Percentiles rank a stretch among this genome's conserved stretches.
These are phyloP conservation scores for Aethionema arabicum DNA, from an alignment of 345 rosid species.

Conservation along the genomic window DNA sequence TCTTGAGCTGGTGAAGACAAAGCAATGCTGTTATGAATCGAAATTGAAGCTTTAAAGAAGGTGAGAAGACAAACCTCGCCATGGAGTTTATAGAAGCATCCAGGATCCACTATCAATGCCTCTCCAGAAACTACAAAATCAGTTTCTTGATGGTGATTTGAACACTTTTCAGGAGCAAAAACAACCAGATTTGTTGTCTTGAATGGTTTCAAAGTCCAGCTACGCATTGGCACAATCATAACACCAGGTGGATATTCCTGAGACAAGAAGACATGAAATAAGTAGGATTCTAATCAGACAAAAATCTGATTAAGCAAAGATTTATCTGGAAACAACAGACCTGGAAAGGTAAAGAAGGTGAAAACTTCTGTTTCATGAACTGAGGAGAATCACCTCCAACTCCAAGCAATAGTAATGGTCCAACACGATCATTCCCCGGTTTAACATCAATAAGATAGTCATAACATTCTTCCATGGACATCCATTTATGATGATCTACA, in stretches of 20 bases:
- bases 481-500: constrained; percentile 71
- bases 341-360: constrained; percentile 56
- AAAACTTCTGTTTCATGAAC: constrained; percentile 39
- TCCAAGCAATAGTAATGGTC: constrained; percentile 54
- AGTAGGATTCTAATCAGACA: constrained; percentile 11
- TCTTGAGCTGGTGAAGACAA: constrained; percentile 55
- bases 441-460: constrained; percentile 52
- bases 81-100: constrained; percentile 54
- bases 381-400: constrained; percentile 46
- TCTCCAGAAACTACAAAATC: constrained; percentile 58
- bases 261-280: constrained; percentile 25
- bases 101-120: constrained; percentile 87
- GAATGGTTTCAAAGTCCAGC: constrained; percentile 71
- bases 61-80: constrained; percentile 49
- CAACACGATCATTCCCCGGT: constrained; percentile 63
- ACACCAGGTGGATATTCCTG: constrained; percentile 97
- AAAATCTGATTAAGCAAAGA: neutral
- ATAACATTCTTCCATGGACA: constrained; percentile 56
- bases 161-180: constrained; percentile 53
- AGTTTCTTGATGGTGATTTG: constrained; percentile 35
- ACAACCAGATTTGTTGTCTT: constrained; percentile 73
- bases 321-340: constrained; percentile 34
- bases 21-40: constrained; percentile 13
- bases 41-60: neutral
- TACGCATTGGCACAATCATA: constrained; percentile 70